Base-by-base conservation (phyloP, 2,329 filamentous ascomycete genomes). In the Stenocarpella maydis region DNA sequence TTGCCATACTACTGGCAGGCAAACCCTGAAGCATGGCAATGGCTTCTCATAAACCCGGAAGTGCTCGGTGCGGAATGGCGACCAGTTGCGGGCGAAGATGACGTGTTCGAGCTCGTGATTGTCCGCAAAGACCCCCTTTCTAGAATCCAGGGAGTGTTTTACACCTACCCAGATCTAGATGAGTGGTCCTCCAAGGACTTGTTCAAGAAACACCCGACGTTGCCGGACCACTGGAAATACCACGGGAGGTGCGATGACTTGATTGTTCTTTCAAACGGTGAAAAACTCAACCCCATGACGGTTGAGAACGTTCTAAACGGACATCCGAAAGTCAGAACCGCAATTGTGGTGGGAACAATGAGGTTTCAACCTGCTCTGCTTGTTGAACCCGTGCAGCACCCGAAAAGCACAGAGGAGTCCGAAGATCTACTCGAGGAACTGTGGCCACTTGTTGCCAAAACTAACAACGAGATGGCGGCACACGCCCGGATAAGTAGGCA, bases 161-260 rank as follows among this genome's bases (percentile, higher is more conserved):
- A 72, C 2, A 72, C 77, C 0, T 81, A 80, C 65, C 78, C 76
- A 0, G 72, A 78, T 9, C 41, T 72, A 0, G 53, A 76, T 4
- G 76, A 75, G 47, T 80, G 78, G 31, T 73, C 72, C 21, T 80
- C 79, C 17, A 76, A 75, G 10, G 80, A 82, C 50, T 71, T 82
- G 0, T 81, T 75, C 47, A 68, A 70, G 24, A 74, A 49, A 17
- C 80, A 77, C 71, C 77, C 76, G 3, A 70, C 66, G 0, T 73
- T 75, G 41, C 17, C 70, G 0, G 66, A 75, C 24, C 65, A 75
- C 8, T 78, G 66, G 66, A 66, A 65, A 17, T 74, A 28, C 69
- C 69, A 71, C 4, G 76, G 77, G 12, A 72, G 78, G 1, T 73
- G 70, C 14, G 78, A 80, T 63, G 75, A 80, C 54, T 53, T 80